These are phyloP conservation scores for Rhodamnia argentea DNA, from an alignment of 345 rosid species.

Conservation along the genomic window DNA sequence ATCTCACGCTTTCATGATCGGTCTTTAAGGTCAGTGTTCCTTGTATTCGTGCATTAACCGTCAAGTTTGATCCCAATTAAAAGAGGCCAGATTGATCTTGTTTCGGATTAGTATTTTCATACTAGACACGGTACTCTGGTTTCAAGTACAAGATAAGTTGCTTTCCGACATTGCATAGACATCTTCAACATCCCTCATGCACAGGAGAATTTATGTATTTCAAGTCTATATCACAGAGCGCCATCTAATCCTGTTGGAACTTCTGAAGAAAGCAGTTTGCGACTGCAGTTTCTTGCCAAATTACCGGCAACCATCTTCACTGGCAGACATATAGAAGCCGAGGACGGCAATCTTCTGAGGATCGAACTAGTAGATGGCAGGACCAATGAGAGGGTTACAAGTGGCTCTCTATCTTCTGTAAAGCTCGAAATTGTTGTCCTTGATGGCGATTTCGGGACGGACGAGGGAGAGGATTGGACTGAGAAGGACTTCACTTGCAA, in stretches of 20 bases:
- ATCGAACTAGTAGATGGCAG: slow-evolving; percentile 13
- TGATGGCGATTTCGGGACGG: background rate
- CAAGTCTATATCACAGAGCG: background rate
- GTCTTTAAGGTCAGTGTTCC: background rate
- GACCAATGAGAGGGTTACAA: slow-evolving; percentile 2
- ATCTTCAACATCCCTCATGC: background rate
- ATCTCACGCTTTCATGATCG: background rate
- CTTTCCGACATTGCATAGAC: too few relatives aligned
- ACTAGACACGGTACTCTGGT: background rate
- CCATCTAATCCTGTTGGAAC: background rate
- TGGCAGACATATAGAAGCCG: slow-evolving; percentile 7
- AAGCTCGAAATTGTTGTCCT: background rate
- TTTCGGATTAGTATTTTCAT: background rate
- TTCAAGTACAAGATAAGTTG: too few relatives aligned
- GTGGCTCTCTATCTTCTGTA: slow-evolving; percentile 3
- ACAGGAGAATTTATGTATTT: background rate
- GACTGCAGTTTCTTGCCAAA: slow-evolving; percentile 12
- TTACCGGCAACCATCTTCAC: slow-evolving; percentile 15
- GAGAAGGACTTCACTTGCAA: background rate
- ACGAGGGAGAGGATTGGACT: background rate
- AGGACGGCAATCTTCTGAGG: slow-evolving; percentile 5
- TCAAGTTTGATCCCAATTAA: background rate
- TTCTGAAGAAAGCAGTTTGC: slow-evolving; percentile 6
- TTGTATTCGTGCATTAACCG: background rate
- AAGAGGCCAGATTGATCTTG: background rate